These are phyloP conservation scores for Xylariaceae sp. DNA, from an alignment of 2,329 filamentous ascomycete genomes.

Conservation along the genomic window DNA sequence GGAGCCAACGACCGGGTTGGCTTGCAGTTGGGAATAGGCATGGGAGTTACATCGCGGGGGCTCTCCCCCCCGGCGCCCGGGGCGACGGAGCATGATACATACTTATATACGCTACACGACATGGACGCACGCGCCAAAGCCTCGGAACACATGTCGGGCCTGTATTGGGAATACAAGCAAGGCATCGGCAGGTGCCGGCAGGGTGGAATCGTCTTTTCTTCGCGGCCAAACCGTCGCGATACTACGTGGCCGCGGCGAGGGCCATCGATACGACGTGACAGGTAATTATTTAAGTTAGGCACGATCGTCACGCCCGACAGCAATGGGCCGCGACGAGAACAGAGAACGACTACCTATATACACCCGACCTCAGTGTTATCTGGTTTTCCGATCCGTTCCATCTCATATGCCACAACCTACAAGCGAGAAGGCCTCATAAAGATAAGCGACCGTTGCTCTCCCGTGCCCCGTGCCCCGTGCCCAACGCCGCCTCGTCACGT, in stretches of 20 bases:
- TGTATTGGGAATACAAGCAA: not conserved
- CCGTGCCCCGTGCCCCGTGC: not conserved
- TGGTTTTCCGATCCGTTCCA: not conserved
- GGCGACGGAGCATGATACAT: not conserved
- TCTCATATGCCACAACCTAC: not conserved
- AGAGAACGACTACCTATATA: too few relatives aligned
- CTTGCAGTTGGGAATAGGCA: too few relatives aligned
- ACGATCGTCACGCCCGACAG: too few relatives aligned
- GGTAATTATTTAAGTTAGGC: too few relatives aligned
- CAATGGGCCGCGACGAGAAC: too few relatives aligned
- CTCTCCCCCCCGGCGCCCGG: not conserved
- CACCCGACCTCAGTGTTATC: not conserved
- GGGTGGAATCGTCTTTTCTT: not conserved
- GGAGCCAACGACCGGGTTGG: too few relatives aligned
- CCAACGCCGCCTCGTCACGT: not conserved
- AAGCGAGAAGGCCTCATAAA: not conserved
- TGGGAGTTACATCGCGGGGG: too few relatives aligned
- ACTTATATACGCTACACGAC: not conserved
- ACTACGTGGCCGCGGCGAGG: too few relatives aligned
- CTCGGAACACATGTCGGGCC: not conserved
- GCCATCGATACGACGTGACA: too few relatives aligned
- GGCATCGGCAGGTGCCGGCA: not conserved
- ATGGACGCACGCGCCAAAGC: not conserved
- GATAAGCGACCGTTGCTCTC: not conserved
- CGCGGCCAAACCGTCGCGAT: too few relatives aligned